Base-by-base conservation (phyloP, 2,329 filamentous ascomycete species). In the Trichothecium roseum region DNA sequence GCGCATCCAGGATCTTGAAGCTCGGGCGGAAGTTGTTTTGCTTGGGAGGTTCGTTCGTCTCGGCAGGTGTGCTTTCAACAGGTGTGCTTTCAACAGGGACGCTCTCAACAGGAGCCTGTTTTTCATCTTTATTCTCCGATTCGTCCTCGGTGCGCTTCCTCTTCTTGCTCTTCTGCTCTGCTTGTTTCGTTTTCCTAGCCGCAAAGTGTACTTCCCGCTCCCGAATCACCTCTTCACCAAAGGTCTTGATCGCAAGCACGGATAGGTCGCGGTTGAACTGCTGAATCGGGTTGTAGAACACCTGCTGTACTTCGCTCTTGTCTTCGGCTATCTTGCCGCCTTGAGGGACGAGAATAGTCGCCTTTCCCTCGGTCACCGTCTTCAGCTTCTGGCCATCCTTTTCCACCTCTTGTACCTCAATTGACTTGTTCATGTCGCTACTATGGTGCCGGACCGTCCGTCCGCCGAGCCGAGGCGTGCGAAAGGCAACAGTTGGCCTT, bases 241-340 rank as follows among this genome's bases (percentile, higher is more conserved):
- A 94, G 0, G 84, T 83, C 51, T 84, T 85, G 56, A 98, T 94
- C 1, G 86, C 86, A 12, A 98, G 71, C 18, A 95, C 85, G 41
- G 86, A 95, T 45, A 98, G 62, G 54, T 98, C 91, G 32, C 93
- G 82, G 59, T 98, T 98, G 68, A 96, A 98, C 55, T 98, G 91
- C 55, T 98, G 91, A 37, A 98, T 95, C 0, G 91, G 89, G 49
- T 98, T 98, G 70, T 98, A 98, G 54, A 98, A 98, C 37, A 98
- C 93, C 49, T 89, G 82, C 46, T 79, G 73, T 28, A 77, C 68
- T 46, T 76, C 69, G 35, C 78, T 72, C 40, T 71, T 64, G 49
- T 75, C 72, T 38, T 66, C 58, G 6, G 55, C 54, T 38, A 59
- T 55, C 47, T 57, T 63, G 16, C 59, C 55, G 6, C 60, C 58